Conservation (phyloP, 306 rosid genomes). For the Gleditsia sinensis region DNA sequence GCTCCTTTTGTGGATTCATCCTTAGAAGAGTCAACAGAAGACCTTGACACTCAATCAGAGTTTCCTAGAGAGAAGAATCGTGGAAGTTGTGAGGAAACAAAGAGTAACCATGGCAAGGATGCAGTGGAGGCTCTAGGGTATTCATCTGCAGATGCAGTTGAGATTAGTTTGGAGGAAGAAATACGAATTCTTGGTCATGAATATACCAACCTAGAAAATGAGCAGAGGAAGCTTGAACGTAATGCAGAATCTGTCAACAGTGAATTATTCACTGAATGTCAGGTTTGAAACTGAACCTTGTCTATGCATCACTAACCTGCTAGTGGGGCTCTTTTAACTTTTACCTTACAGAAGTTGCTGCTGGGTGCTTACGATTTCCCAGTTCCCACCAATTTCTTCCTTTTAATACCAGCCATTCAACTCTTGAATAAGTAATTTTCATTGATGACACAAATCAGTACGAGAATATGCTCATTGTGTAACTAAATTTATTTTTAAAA, state of each 20-base stretch:
- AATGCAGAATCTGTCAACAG: conserved; percentile 87
- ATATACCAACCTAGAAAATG: conserved; percentile 60
- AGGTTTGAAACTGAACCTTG: conserved; percentile 57
- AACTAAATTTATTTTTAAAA: conserved; percentile 5
- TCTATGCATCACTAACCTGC: conserved; percentile 3
- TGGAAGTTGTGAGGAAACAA: conserved; percentile 37
- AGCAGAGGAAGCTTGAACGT: conserved; percentile 86
- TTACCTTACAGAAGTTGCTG: conserved; percentile 4
- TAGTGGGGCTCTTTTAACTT: conserved; percentile 6
- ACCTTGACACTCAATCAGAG: conserved; percentile 33
- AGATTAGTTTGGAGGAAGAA: conserved; percentile 70
- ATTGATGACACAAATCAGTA: conserved; percentile 6
- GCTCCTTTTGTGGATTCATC: conserved; percentile 37
- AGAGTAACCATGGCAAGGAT: conserved; percentile 38
- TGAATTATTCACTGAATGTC: conserved; percentile 91
- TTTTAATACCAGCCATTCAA: neutral
- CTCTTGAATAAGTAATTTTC: conserved; percentile 7
- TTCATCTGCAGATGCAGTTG: conserved; percentile 41
- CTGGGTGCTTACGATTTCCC: conserved; percentile 16
- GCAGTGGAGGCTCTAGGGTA: conserved; percentile 27
- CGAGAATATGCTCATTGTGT: neutral
- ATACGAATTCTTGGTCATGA: conserved; percentile 69
- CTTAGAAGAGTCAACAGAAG: conserved; percentile 36
- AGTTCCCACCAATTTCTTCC: neutral
- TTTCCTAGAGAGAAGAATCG: conserved; percentile 34